Percentiles rank a stretch among this genome's conserved stretches.
Conservation (phyloP, 805 yeast genomes). For the Blastobotrys parvus region DNA sequence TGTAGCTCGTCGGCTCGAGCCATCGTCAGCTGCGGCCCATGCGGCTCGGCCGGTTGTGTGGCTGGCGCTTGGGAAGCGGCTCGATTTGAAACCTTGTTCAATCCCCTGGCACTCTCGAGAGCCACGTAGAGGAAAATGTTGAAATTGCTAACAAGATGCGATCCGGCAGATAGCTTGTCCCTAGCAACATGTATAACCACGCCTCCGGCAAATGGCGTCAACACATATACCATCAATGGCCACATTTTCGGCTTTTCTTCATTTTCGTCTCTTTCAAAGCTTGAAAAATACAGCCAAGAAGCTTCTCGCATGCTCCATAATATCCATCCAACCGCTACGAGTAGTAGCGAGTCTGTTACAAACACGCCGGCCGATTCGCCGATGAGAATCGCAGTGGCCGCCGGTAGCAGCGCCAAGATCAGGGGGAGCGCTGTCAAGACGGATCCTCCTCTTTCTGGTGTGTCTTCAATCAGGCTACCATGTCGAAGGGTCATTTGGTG, state of each 20-base stretch:
- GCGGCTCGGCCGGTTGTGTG: neutral
- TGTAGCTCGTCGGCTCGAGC: neutral
- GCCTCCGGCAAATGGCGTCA: conserved; percentile 18
- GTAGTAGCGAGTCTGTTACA: conserved; percentile 16
- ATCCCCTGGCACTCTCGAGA: conserved; percentile 14
- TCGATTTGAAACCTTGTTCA: conserved; percentile 9
- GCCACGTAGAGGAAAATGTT: conserved; percentile 17
- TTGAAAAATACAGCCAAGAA: conserved; percentile 16
- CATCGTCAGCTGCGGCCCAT: neutral
- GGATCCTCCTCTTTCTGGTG: no score
- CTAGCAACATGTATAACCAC: conserved; percentile 11
- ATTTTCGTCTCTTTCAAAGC: neutral
- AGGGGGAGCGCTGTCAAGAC: no score
- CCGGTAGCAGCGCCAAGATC: conserved; percentile 18
- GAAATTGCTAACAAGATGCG: conserved; percentile 14
- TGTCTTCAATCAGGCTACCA: no score
- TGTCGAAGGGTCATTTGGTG: no score
- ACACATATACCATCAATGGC: conserved; percentile 11
- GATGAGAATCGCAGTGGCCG: conserved; percentile 10
- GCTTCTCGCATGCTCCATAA: conserved; percentile 18
- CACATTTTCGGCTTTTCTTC: neutral
- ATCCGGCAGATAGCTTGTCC: conserved; percentile 14
- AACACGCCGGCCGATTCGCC: conserved; percentile 16
- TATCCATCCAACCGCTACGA: conserved; percentile 18
- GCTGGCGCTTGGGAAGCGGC: neutral